Evolutionary conservation across 768 basidiomycete genomes (phyloP), one percentile per base, ranked within the genome.

Genomic region (Mycena amicta): DNA sequence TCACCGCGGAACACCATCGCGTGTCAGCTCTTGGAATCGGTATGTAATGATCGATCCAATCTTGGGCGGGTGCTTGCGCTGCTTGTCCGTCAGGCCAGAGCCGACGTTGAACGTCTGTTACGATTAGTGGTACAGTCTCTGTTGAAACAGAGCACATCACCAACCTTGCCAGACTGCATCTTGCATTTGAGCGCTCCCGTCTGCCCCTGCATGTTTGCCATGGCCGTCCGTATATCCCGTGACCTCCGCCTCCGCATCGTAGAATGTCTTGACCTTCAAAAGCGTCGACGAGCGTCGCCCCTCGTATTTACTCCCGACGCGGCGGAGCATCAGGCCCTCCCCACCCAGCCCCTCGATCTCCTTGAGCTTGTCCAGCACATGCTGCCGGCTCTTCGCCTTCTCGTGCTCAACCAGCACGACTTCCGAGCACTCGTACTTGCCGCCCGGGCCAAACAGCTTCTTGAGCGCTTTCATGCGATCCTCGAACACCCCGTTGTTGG

Each of bases 181-280:
- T 78, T 79, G 67, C 83, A 85, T 57, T 78, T 81, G 39, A 84
- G 65, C 11, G 80, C 79, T n/a, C 13, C 83, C 83, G 2, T 77
- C 80, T 11, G 71, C 68, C 22, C 82, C 83, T 37, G 75, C 73
- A 63, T 83, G 71, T 57, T 74, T 79, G 2, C 84, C 83, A 67
- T 81, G 82, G 37, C 83, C 78, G 56, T 81, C 74, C 4, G 71
- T 74, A 63, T 89, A 83, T 1, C 88, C 88, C 3, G 75, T 82
- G 5, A 86, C 83, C 30, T 80, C 61, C 15, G 84, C 84, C 65
- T 86, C 84, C 1, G 82, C 84, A 61, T 86, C 84, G 64, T 82
- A 83, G 67, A 85, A 86, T 3, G 82, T 81, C 78, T 86, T 86
- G 67, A 86, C 76, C 66, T 86, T 86, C 16, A 83, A 68, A 4